Conservation (phyloP, 1,284 basidiomycete species). For the Amylostereum areolatum region DNA sequence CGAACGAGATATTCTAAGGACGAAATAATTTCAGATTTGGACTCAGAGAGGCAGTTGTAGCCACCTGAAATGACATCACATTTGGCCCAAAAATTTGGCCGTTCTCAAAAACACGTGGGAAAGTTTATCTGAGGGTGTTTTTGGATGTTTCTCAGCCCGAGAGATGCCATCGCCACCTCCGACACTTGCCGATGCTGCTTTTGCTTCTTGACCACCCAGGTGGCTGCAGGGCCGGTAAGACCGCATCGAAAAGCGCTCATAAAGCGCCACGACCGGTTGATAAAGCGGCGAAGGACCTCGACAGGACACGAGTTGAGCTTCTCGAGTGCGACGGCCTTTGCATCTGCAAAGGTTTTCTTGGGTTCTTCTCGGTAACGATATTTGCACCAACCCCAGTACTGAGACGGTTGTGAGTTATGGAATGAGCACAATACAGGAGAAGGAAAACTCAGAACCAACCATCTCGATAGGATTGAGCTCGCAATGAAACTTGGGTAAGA, state of each 20-base stretch:
- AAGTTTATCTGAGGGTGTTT: background rate
- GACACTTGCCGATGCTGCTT: constrained; percentile 11
- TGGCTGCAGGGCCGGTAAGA: constrained; percentile 15
- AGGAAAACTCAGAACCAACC: constrained; percentile 14
- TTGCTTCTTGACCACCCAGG: constrained; percentile 15
- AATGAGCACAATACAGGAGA: background rate
- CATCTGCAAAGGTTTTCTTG: constrained; percentile 9
- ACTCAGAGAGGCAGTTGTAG: background rate
- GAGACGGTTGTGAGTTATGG: no score
- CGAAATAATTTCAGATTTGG: background rate
- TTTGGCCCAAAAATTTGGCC: background rate
- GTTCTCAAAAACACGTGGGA: background rate
- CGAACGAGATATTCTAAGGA: background rate
- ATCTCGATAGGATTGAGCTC: constrained; percentile 26
- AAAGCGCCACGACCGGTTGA: constrained; percentile 17
- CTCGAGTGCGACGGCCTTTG: constrained; percentile 13
- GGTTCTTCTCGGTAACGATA: constrained; percentile 4
- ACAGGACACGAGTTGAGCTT: constrained; percentile 17
- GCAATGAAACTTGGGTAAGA: constrained; percentile 24
- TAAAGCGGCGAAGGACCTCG: constrained; percentile 16
- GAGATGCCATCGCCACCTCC: constrained; percentile 2
- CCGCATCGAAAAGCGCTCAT: constrained; percentile 16
- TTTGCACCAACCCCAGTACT: constrained; percentile 11
- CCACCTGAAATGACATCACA: background rate
- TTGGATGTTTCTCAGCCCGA: background rate